A percentile compares a stretch with the other conserved stretches of the same genome.
Conservation (phyloP, 441 rosid species). For the Mallotus repandus region DNA sequence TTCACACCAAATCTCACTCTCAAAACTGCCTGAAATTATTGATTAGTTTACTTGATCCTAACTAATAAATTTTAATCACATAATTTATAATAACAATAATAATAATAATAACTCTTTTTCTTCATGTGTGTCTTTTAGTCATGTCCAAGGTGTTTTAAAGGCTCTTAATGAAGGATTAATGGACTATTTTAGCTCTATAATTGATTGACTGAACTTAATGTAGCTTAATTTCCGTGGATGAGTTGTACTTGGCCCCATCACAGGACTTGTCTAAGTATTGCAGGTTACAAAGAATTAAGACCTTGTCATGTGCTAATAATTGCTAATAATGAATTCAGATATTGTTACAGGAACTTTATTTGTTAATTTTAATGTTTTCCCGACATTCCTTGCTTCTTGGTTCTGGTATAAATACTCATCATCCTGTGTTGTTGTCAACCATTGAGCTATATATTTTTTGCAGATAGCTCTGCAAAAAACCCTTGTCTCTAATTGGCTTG, state of each 20-base stretch:
- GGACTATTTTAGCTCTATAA: conserved; percentile 23
- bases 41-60: conserved; percentile 1
- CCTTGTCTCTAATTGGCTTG: conserved; percentile 9
- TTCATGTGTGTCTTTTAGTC: conserved; percentile 6
- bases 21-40: conserved; percentile 7
- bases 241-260: conserved; percentile 43
- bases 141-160: conserved; percentile 2
- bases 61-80: neutral
- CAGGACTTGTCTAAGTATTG: conserved; percentile 11
- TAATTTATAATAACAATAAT: too few relatives aligned
- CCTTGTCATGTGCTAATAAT: conserved; percentile 21
- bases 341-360: conserved; percentile 23
- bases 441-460: neutral
- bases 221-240: conserved; percentile 25
- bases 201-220: neutral
- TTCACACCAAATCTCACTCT: conserved; percentile 23
- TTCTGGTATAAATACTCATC: conserved; percentile 31
- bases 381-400: conserved; percentile 23
- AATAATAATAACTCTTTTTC: conserved; percentile 1
- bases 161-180: neutral
- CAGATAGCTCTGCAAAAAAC: neutral
- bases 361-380: conserved; percentile 18
- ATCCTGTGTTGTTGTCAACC: conserved; percentile 28
- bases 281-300: conserved; percentile 20
- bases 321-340: conserved; percentile 26